A percentile compares a stretch with the other conserved stretches of the same genome.
These are phyloP conservation scores for Parastagonospora nodorum DNA, from an alignment of 2,329 filamentous ascomycete genomes.

Conservation along the genomic window DNA sequence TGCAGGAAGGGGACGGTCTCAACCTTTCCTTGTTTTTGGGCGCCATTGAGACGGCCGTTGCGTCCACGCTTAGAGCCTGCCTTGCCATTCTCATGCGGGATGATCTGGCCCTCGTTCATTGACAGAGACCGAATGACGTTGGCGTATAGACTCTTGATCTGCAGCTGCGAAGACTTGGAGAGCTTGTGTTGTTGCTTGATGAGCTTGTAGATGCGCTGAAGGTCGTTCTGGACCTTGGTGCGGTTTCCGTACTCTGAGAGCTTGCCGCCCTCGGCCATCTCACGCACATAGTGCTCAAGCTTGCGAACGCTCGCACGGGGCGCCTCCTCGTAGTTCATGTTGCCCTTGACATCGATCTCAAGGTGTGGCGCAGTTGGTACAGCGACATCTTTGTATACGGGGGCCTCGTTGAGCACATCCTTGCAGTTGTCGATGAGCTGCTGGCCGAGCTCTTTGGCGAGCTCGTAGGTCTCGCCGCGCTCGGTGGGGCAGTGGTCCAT, in stretches of 20 bases:
- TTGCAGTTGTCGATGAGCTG: conserved; percentile 98
- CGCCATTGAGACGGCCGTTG: conserved; percentile 57
- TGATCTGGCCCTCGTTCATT: conserved; percentile 98
- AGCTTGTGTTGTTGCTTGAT: conserved; percentile 98
- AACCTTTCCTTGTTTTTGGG: conserved; percentile 79
- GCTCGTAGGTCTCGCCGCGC: conserved; percentile 93
- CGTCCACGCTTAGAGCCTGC: conserved; percentile 63
- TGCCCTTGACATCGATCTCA: conserved; percentile 88
- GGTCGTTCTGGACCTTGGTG: conserved; percentile 95
- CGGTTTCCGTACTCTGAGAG: conserved; percentile 98
- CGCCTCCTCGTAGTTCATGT: conserved; percentile 88
- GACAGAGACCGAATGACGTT: conserved; percentile 92
- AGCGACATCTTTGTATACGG: conserved; percentile 94
- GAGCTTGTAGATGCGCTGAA: conserved; percentile 94
- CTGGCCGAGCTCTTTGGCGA: conserved; percentile 92
- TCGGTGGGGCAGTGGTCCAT: conserved; percentile 98
- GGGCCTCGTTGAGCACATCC: conserved; percentile 81
- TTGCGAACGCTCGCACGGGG: conserved; percentile 90
- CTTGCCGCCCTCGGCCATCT: conserved; percentile 98
- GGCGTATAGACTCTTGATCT: conserved; percentile 94
- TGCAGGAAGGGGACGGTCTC: conserved; percentile 98
- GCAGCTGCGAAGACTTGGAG: conserved; percentile 91
- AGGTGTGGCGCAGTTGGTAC: conserved; percentile 91
- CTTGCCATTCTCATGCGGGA: conserved; percentile 83
- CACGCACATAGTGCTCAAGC: conserved; percentile 95